phyloP scores from a whole-genome alignment of 2,329 filamentous ascomycete genomes.

The Fusarium sp. region DNA sequence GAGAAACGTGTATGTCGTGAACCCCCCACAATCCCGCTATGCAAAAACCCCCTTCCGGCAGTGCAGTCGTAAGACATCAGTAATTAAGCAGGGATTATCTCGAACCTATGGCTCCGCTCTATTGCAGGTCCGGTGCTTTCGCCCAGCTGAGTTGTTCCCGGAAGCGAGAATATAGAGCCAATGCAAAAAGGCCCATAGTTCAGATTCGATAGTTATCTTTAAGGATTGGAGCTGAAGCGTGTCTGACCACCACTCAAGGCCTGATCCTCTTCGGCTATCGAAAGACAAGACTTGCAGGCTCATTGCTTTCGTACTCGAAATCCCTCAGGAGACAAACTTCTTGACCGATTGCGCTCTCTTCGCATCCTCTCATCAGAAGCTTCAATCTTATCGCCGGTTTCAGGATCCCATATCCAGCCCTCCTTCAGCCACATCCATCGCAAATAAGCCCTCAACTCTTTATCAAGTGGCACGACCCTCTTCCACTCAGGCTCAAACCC shows the following conservation, averaged over 20 bases:
- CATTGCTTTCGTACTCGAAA: background rate
- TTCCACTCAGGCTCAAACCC: constrained; percentile 27
- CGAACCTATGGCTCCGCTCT: background rate
- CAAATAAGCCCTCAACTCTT: constrained; percentile 19
- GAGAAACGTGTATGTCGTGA: background rate
- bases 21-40: no score
- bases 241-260: background rate
- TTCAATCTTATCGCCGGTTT: background rate
- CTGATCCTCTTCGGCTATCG: background rate
- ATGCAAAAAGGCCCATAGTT: background rate
- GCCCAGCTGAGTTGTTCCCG: no score
- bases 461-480: constrained; percentile 20
- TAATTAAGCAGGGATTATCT: background rate
- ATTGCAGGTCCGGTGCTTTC: background rate
- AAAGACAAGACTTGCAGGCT: background rate
- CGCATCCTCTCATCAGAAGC: background rate
- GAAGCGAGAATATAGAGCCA: background rate
- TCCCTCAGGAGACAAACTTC: background rate
- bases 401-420: constrained; percentile 28
- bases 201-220: background rate
- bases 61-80: no score
- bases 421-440: constrained; percentile 31
- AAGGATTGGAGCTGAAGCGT: background rate
- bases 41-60: background rate
- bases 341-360: background rate